Evolutionary conservation across 305 asterid species (phyloP).

Genomic region (Solanum hybrid): DNA sequence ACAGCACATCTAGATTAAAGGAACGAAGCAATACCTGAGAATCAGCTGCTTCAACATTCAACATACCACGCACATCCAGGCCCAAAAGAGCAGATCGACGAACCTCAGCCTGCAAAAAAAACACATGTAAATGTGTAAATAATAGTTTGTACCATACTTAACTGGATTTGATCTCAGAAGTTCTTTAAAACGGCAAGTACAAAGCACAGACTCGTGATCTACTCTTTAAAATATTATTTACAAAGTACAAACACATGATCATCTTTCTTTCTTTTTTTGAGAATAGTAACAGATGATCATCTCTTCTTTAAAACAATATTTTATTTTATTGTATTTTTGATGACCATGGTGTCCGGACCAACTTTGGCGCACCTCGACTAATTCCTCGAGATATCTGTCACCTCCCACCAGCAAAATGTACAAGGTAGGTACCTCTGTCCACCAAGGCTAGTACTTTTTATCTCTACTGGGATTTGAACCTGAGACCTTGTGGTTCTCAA

Average conservation of each 20-base stretch:
- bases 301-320: not conserved
- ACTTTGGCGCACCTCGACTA: not conserved
- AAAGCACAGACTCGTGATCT: not conserved
- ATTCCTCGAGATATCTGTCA: not conserved
- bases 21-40: constrained; percentile 42
- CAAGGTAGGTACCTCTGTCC: not conserved
- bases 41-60: constrained; percentile 45
- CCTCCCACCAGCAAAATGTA: not conserved
- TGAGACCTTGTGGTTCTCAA: not conserved
- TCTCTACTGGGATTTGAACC: not conserved
- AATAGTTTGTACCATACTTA: not conserved
- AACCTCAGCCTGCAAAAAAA: constrained; percentile 50
- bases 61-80: constrained; percentile 48
- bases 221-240: not conserved
- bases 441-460: not conserved
- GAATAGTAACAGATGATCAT: not conserved
- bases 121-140: not conserved
- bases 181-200: not conserved
- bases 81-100: constrained; percentile 59
- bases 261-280: not conserved
- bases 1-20: not conserved
- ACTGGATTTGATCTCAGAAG: not conserved
- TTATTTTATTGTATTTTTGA: not conserved
- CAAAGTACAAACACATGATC: not conserved
- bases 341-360: not conserved